Conservation (phyloP, 2,329 filamentous ascomycete species). For the Rachicladosporium sp. region DNA sequence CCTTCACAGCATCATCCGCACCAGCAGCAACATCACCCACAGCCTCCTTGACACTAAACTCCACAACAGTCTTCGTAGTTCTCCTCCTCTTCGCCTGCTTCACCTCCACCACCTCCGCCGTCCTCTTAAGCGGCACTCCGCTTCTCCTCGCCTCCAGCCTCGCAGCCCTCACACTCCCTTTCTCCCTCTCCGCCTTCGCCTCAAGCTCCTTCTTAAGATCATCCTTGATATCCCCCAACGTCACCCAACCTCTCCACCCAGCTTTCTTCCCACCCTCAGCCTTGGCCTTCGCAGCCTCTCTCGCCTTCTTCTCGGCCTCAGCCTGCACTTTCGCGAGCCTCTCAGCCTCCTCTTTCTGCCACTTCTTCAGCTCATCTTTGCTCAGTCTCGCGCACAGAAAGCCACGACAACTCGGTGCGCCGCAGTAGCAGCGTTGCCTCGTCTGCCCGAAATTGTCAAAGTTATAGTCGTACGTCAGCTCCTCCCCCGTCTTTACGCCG, state of each 20-base stretch:
- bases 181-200: slow-evolving; percentile 17
- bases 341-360: slow-evolving; percentile 16
- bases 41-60: not conserved
- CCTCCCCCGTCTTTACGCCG: slow-evolving; percentile 87
- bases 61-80: slow-evolving; percentile 6
- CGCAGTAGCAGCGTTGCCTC: slow-evolving; percentile 48
- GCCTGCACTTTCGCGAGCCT: slow-evolving; percentile 14
- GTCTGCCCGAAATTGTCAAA: slow-evolving; percentile 39
- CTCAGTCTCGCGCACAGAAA: slow-evolving; percentile 33
- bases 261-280: slow-evolving; percentile 15
- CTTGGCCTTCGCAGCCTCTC: slow-evolving; percentile 20
- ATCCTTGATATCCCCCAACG: slow-evolving; percentile 18
- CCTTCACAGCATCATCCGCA: too few species aligned
- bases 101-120: slow-evolving; percentile 3
- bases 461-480: slow-evolving; percentile 87
- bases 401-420: slow-evolving; percentile 48
- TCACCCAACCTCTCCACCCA: slow-evolving; percentile 20
- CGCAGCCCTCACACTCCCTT: slow-evolving; percentile 17
- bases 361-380: slow-evolving; percentile 18
- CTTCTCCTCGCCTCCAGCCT: slow-evolving; percentile 12
- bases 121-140: slow-evolving; percentile 2
- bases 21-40: too few species aligned
- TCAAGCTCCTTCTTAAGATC: slow-evolving; percentile 17
- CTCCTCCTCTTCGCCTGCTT: slow-evolving; percentile 1
- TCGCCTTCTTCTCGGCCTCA: slow-evolving; percentile 15